Percentiles rank a stretch among this genome's conserved stretches.
phyloP scores from a whole-genome alignment of 371 early-diverging fungal genomes.

The Rhizomucor miehei region DNA sequence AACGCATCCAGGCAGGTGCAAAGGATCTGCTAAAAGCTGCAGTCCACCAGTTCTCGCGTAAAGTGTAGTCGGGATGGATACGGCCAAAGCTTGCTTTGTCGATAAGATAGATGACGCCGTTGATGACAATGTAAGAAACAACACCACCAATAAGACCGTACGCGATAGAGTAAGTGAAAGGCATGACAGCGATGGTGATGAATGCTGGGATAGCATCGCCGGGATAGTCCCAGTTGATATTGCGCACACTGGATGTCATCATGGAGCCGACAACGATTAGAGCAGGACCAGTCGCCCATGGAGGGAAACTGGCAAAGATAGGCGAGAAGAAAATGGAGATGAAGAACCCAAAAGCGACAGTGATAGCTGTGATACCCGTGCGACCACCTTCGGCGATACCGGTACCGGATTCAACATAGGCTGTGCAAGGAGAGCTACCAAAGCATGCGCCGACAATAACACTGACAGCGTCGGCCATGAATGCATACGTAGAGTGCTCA shows the following conservation, averaged over 20 bases:
- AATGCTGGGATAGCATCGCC: conserved; percentile 79
- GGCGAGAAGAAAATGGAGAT: conserved; percentile 79
- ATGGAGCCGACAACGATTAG: conserved; percentile 76
- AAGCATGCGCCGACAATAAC: conserved; percentile 68
- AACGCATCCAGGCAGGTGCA: conserved; percentile 40
- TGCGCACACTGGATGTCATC: conserved; percentile 69
- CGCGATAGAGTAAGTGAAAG: conserved; percentile 72
- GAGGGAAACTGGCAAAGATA: conserved; percentile 81
- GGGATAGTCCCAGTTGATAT: conserved; percentile 76
- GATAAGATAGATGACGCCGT: conserved; percentile 46
- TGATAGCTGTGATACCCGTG: conserved; percentile 73
- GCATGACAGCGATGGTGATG: conserved; percentile 73
- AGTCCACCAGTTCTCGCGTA: conserved; percentile 49
- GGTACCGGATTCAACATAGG: conserved; percentile 77
- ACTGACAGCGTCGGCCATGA: conserved; percentile 66
- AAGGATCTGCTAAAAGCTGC: conserved; percentile 32
- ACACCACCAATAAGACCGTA: conserved; percentile 71
- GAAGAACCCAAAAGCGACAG: conserved; percentile 67
- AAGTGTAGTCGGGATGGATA: conserved; percentile 45
- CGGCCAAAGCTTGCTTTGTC: conserved; percentile 49
- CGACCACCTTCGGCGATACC: conserved; percentile 81
- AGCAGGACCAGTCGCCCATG: conserved; percentile 82
- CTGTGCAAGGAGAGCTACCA: conserved; percentile 75
- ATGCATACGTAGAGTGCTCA: conserved; percentile 71
- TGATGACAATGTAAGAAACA: conserved; percentile 56